phyloP scores from a whole-genome alignment of 805 yeast species.

The Diddensiella transvaalensis region DNA sequence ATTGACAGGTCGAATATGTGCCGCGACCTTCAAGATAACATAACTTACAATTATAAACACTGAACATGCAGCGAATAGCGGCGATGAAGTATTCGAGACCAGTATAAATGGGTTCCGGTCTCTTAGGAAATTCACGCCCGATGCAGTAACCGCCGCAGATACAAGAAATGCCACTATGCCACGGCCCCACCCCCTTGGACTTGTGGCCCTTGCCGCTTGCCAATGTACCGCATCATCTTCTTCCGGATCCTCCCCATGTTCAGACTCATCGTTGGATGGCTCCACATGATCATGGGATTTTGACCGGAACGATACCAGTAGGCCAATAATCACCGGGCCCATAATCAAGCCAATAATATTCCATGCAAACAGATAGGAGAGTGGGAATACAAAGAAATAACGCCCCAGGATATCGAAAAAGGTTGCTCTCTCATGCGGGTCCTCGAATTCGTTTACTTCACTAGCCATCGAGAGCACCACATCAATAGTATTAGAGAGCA shows the following conservation, averaged over 20 bases:
- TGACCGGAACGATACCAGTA: slow-evolving; percentile 32
- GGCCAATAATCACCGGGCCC: slow-evolving; percentile 52
- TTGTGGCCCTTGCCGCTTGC: slow-evolving; percentile 18
- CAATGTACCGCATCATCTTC: background rate
- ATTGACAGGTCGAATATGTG: slow-evolving; percentile 44
- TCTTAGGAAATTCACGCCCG: slow-evolving; percentile 41
- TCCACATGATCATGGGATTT: background rate
- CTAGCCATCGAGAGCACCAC: slow-evolving; percentile 46
- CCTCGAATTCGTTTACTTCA: slow-evolving; percentile 36
- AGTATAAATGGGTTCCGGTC: slow-evolving; percentile 46
- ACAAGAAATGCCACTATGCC: slow-evolving; percentile 55
- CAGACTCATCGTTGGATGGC: background rate
- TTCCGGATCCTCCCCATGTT: background rate
- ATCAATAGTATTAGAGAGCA: slow-evolving; percentile 71
- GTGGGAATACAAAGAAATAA: slow-evolving; percentile 52
- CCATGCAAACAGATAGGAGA: slow-evolving; percentile 45
- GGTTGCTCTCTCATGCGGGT: slow-evolving; percentile 42
- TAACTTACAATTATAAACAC: slow-evolving; percentile 54
- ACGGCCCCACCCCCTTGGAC: slow-evolving; percentile 46
- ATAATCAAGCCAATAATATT: slow-evolving; percentile 51
- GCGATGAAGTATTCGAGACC: slow-evolving; percentile 48
- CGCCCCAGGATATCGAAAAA: slow-evolving; percentile 63
- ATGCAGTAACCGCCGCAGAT: slow-evolving; percentile 40
- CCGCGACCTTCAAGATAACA: slow-evolving; percentile 46
- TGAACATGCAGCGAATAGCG: slow-evolving; percentile 47